phyloP scores from a whole-genome alignment of 2,329 filamentous ascomycete genomes.

The Aspergillus ibericus region DNA sequence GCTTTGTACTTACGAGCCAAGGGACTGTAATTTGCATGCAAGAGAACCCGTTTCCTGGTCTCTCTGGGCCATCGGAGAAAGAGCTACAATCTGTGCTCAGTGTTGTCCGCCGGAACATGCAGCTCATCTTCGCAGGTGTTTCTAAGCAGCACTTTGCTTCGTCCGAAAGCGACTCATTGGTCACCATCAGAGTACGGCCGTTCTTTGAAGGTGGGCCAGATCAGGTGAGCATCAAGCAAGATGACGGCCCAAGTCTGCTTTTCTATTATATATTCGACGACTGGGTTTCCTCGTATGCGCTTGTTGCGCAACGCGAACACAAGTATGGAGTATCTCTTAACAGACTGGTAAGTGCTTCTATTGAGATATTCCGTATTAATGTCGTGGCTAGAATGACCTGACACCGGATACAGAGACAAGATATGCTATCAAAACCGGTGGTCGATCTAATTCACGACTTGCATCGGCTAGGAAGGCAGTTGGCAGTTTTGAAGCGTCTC shows the following conservation, averaged over 20 bases:
- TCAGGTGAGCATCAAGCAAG: constrained; percentile 38
- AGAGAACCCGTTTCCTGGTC: constrained; percentile 57
- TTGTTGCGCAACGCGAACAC: constrained; percentile 59
- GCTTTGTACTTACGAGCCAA: constrained; percentile 26
- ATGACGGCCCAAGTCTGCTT: constrained; percentile 61
- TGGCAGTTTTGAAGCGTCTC: constrained; percentile 61
- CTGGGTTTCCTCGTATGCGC: constrained; percentile 62
- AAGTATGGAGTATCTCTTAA: constrained; percentile 52
- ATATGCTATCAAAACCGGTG: constrained; percentile 56
- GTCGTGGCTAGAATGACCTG: background rate
- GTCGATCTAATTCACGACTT: constrained; percentile 51
- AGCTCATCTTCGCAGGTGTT: constrained; percentile 62
- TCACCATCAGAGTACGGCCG: constrained; percentile 48
- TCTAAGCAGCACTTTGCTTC: constrained; percentile 53
- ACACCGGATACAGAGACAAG: constrained; percentile 40
- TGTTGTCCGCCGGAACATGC: constrained; percentile 56
- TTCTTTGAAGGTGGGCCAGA: constrained; percentile 32
- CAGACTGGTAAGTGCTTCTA: constrained; percentile 43
- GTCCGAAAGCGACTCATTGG: constrained; percentile 51
- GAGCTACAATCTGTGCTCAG: constrained; percentile 32
- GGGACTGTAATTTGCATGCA: constrained; percentile 71
- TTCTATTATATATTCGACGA: constrained; percentile 70
- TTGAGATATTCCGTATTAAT: background rate
- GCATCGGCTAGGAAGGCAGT: constrained; percentile 61
- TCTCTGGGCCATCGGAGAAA: constrained; percentile 33